Base-by-base conservation (phyloP, 2,329 filamentous ascomycete genomes). In the Fusarium scirpi region DNA sequence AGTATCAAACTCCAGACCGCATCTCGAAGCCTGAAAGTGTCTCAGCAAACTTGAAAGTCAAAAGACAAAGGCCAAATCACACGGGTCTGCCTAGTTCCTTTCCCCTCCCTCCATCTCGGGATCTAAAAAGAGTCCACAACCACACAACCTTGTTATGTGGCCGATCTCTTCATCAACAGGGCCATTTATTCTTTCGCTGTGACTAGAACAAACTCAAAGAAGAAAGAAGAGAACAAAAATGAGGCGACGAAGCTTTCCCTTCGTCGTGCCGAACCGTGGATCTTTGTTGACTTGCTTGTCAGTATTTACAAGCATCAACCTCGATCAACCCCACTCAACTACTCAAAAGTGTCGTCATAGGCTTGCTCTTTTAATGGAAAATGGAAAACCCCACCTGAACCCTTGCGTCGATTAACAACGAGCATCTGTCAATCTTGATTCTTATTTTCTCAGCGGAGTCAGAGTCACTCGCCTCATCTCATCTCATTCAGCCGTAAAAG, bases 321-420 rank as follows among this genome's bases (percentile, higher is more conserved):
- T 41, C 25, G 30, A 58, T 32, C 48, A 43, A 65, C 64, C 61
- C 62, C 47, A 53, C 62, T 46, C 27, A 8, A 38, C 34, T 74
- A 32, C 52, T 56, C 54, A 25, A 49, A 16, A 43, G 51, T 71
- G 69, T 71, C 69, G 69, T 71, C 69, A 71, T 71, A 72, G 65
- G 49, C 53, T 48, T 53, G n/a, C 22, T 38, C 40, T 40, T 41
- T 55, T 38, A 55, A 48, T 44, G 45, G 25, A 40, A 58, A 54
- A 60, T 30, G 27, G 45, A 51, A 46, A 59, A 51, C 62, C 63
- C 67, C 67, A 68, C 63, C 51, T 40, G 41, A 62, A 65, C 64
- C 68, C 67, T 54, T 62, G 64, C 46, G 49, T 46, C 45, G 59
- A 46, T 70, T 40, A 67, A 56, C 45, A 34, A 58, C 45, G 22